Percentiles rank a stretch among this genome's conserved stretches.
These are phyloP conservation scores for Lanzia echinophila DNA, from an alignment of 2,329 filamentous ascomycete species.

Conservation along the genomic window DNA sequence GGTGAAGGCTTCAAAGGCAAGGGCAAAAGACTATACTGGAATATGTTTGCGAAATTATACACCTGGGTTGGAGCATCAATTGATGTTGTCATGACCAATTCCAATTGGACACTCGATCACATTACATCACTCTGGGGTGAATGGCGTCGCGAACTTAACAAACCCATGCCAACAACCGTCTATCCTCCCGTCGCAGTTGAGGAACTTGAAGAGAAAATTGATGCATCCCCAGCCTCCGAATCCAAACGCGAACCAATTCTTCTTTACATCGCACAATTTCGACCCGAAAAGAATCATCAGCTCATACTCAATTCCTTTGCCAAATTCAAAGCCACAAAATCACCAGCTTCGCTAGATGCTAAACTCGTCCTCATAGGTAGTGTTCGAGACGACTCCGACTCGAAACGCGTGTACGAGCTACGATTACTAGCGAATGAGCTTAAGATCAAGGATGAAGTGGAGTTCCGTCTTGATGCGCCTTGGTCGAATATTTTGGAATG, in stretches of 20 bases:
- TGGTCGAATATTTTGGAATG: slow-evolving; percentile 83
- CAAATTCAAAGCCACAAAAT: slow-evolving; percentile 56
- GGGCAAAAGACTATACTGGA: slow-evolving; percentile 79
- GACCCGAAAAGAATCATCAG: slow-evolving; percentile 93
- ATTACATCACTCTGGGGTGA: slow-evolving; percentile 74
- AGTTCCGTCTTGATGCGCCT: slow-evolving; percentile 83
- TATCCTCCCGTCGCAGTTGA: slow-evolving; percentile 90
- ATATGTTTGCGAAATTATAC: slow-evolving; percentile 75
- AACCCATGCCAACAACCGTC: slow-evolving; percentile 57
- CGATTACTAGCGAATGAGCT: slow-evolving; percentile 82
- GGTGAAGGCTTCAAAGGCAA: slow-evolving; percentile 65
- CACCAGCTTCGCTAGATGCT: slow-evolving; percentile 46
- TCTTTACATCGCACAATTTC: slow-evolving; percentile 94
- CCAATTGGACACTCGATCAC: slow-evolving; percentile 84
- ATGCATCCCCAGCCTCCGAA: slow-evolving; percentile 64
- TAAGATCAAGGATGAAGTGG: slow-evolving; percentile 72
- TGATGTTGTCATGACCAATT: slow-evolving; percentile 97
- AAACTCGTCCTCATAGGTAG: slow-evolving; percentile 82
- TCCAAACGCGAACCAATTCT: slow-evolving; percentile 62
- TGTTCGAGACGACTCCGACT: slow-evolving; percentile 78
- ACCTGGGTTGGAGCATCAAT: slow-evolving; percentile 74
- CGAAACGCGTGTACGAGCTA: slow-evolving; percentile 79
- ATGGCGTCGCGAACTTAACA: slow-evolving; percentile 40
- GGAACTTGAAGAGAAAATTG: slow-evolving; percentile 69
- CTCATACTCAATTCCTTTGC: slow-evolving; percentile 82